Evolutionary conservation across 2,329 filamentous ascomycete species (phyloP), one percentile per base, ranked within the genome.

Genomic region (Paraconiothyrium sp.): DNA sequence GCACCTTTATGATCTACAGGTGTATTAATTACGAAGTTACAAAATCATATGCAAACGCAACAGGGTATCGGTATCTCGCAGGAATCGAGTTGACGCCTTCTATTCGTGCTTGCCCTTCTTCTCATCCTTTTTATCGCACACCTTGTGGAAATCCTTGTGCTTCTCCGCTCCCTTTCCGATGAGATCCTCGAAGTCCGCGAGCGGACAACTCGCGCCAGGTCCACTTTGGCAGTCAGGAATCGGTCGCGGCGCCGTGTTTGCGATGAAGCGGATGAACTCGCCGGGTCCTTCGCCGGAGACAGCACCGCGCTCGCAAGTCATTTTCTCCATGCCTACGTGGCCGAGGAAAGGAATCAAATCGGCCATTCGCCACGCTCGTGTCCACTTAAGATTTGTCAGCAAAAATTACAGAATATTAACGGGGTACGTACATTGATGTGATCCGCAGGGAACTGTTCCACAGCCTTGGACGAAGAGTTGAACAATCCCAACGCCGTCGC

Each of bases 401-500:
- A 3, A 20, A 30, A 20, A 22, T 1, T 20, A 2, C 2, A 8
- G 20, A 20, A 10, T 20, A 10, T 6, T 0, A 32, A 30, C 16
- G 1, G 37, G 11, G 22, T 20, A 54, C 51, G 24, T 43, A 54
- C 51, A n/a, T 54, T 91, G 58, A 75, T 75, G 50, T 71, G 70
- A 70, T 90, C 86, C 10, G 82, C 80, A 62, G 88, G 84, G 0
- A 85, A 79, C 0, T 89, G 88, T 83, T 91, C 90, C 1, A 86
- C 87, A 27, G 84, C 84, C 59, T 88, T 88, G 64, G 88, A 80
- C 1, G 86, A 88, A 70, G 89, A 89, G 79, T 90, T 90, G 81
- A 90, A 91, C 1, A 91, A 79, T 0, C 89, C 89, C 74, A 91
- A 83, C 0, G 89, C 88, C 0, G 90, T 89, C 1, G 88, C 79